Evolutionary conservation across 352 stramenopile genomes (phyloP), one percentile per base, ranked within the genome.

Genomic region (Pythium rhizo-oryzae): DNA sequence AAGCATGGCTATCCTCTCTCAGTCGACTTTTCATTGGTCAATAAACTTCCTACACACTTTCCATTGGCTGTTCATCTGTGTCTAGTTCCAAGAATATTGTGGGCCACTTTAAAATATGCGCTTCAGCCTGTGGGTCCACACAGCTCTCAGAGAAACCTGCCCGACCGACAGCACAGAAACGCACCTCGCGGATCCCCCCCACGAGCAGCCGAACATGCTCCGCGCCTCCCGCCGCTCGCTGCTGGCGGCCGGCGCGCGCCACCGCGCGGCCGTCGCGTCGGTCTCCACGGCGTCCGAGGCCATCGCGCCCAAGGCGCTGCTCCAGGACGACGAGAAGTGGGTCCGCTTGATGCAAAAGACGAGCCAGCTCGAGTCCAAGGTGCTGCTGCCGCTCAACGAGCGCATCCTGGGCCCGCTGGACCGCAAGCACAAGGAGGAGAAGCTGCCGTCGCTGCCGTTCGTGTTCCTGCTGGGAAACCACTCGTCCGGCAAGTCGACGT

Each of bases 401-500:
- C 87, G 87, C 58, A 77, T 96, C 15, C 73, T 93, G 41, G 92
- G 92, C 0, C 92, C 92, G 33, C 69, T 98, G 44, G 95, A 98
- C 72, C 85, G 85, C 67, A 92, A 91, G 46, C 79, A 97, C 75
- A 87, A 92, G 49, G 91, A 96, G 43, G 93, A 97, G 68, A 94
- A 97, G 71, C 79, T 97, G 62, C 96, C 93, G 28, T 90, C 91
- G 61, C 87, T 99, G 68, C 98, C 98, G 8, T 99, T 99, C 69
- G 98, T 99, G 25, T 99, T 99, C 62, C 66, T 99, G 28, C 84
- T 99, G 21, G 98, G 98, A 25, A 99, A 99, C 82, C 98, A 99
- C 79, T 99, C 95, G 62, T 98, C 87, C 7, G 98, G 98, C 59
- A 99, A 99, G 77, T 99, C 91, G 4, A 98, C 89, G 37, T 99